phyloP scores from a whole-genome alignment of 805 yeast genomes.

The Saturnispora kantuleensis region DNA sequence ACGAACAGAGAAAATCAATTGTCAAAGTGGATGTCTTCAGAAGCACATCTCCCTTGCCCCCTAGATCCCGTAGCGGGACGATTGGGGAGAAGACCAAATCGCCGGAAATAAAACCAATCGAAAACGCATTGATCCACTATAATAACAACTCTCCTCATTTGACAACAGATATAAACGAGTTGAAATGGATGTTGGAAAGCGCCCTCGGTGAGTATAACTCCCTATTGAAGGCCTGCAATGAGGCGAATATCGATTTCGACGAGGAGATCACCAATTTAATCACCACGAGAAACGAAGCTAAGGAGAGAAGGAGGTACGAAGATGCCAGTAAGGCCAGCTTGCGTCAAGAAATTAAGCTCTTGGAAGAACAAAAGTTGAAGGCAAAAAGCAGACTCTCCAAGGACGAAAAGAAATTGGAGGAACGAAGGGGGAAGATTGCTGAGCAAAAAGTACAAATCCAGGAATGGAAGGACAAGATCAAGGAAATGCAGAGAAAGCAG shows the following conservation, averaged over 20 bases:
- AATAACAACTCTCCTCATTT: slow-evolving; percentile 21
- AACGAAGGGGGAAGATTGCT: slow-evolving; percentile 23
- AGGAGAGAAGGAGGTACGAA: slow-evolving; percentile 32
- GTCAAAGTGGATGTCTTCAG: slow-evolving; percentile 24
- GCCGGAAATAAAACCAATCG: slow-evolving; percentile 5
- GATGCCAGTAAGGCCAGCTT: slow-evolving; percentile 32
- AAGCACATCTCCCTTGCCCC: slow-evolving; percentile 16
- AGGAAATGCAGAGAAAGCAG: slow-evolving; percentile 17
- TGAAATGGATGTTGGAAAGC: slow-evolving; percentile 32
- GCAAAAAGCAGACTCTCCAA: slow-evolving; percentile 28
- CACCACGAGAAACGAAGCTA: slow-evolving; percentile 28
- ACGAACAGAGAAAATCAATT: slow-evolving; percentile 23
- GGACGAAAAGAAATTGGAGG: slow-evolving; percentile 23
- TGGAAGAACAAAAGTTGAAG: slow-evolving; percentile 33
- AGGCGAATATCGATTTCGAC: slow-evolving; percentile 27
- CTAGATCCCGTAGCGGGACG: slow-evolving; percentile 29
- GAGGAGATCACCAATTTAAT: slow-evolving; percentile 30
- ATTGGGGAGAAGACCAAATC: slow-evolving; percentile 16
- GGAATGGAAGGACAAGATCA: slow-evolving; percentile 26
- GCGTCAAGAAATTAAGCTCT: slow-evolving; percentile 31
- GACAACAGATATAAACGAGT: slow-evolving; percentile 33
- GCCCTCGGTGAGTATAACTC: slow-evolving; percentile 33
- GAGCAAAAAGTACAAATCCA: slow-evolving; percentile 27
- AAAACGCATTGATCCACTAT: slow-evolving; percentile 9
- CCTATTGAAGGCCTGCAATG: slow-evolving; percentile 26